Percentiles rank a stretch among this genome's conserved stretches.
Evolutionary conservation across 495 filamentous ascomycete species (phyloP).

Genomic region (Penicillium crystallinum): DNA sequence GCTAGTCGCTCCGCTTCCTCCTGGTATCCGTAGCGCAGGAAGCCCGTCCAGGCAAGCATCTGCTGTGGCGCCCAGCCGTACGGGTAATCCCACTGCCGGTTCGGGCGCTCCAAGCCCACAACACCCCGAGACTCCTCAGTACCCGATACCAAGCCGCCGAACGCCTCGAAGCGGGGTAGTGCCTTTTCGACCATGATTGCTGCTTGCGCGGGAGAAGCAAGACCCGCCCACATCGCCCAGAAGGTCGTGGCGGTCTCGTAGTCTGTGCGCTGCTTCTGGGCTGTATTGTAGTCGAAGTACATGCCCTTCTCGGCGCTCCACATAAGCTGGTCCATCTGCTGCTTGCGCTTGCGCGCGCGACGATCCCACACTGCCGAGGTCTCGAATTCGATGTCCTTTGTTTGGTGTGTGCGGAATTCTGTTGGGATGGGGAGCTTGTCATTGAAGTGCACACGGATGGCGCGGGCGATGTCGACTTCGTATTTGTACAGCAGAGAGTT

Average conservation of each 20-base stretch:
- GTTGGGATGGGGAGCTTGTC: slow-evolving; percentile 71
- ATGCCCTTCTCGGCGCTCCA: slow-evolving; percentile 90
- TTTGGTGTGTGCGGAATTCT: slow-evolving; percentile 62
- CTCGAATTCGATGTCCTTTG: slow-evolving; percentile 59
- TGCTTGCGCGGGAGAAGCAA: slow-evolving; percentile 75
- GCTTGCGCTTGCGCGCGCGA: slow-evolving; percentile 70
- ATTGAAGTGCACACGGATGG: slow-evolving; percentile 74
- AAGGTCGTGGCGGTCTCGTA: slow-evolving; percentile 91
- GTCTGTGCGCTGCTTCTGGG: slow-evolving; percentile 63
- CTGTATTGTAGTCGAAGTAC: slow-evolving; percentile 95
- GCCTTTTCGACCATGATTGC: slow-evolving; percentile 66
- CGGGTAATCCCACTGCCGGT: slow-evolving; percentile 96
- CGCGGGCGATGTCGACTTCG: slow-evolving; percentile 81
- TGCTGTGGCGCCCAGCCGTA: slow-evolving; percentile 98
- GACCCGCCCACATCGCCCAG: slow-evolving; percentile 95
- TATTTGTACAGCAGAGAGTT: slow-evolving; percentile 95
- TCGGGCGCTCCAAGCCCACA: slow-evolving; percentile 75
- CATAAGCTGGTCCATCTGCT: slow-evolving; percentile 77
- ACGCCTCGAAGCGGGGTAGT: slow-evolving; percentile 78
- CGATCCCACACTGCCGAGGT: slow-evolving; percentile 85
- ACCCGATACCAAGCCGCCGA: slow-evolving; percentile 83
- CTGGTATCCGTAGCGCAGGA: slow-evolving; percentile 84
- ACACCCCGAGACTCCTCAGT: slow-evolving; percentile 80
- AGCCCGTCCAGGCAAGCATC: slow-evolving; percentile 92
- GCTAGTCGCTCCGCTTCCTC: slow-evolving; percentile 81